Percentiles rank a stretch among this genome's conserved stretches.
These are phyloP conservation scores for Geotrichum reessii DNA, from an alignment of 1,139 yeast species.

Conservation along the genomic window DNA sequence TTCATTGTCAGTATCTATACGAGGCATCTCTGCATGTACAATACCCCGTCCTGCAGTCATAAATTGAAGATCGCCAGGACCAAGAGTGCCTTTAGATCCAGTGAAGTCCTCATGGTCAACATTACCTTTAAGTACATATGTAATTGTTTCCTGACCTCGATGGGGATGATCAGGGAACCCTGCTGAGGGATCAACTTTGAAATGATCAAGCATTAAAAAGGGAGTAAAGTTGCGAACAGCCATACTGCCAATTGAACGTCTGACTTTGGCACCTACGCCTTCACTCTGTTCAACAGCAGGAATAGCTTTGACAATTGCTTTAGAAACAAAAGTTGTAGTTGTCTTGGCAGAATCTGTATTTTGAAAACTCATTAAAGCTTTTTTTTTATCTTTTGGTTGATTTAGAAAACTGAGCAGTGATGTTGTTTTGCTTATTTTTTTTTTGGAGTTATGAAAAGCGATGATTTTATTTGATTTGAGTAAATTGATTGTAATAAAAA, in stretches of 20 bases:
- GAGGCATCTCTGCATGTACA: conserved; percentile 83
- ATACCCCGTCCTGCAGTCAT: conserved; percentile 94
- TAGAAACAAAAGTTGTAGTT: conserved; percentile 25
- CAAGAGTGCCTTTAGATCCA: conserved; percentile 70
- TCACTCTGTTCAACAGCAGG: conserved; percentile 72
- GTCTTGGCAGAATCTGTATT: no score
- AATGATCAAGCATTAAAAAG: conserved; percentile 79
- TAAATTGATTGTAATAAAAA: neutral
- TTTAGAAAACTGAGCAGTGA: no score
- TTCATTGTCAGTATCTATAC: conserved; percentile 47
- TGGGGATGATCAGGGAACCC: conserved; percentile 95
- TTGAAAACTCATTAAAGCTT: neutral
- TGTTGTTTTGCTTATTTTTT: neutral
- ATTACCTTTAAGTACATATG: conserved; percentile 66
- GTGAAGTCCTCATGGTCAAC: conserved; percentile 91
- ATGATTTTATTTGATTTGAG: neutral
- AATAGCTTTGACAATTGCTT: conserved; percentile 56
- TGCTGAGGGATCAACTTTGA: conserved; percentile 56
- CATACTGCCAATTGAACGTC: conserved; percentile 73
- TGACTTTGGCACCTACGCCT: conserved; percentile 81
- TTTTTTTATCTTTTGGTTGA: no score
- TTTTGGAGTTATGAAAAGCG: neutral
- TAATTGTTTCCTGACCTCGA: conserved; percentile 83
- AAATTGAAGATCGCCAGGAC: conserved; percentile 84
- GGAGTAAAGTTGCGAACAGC: conserved; percentile 72